Conservation (phyloP, 2,329 filamentous ascomycete genomes). For the Beauveria scarabaeidicola region DNA sequence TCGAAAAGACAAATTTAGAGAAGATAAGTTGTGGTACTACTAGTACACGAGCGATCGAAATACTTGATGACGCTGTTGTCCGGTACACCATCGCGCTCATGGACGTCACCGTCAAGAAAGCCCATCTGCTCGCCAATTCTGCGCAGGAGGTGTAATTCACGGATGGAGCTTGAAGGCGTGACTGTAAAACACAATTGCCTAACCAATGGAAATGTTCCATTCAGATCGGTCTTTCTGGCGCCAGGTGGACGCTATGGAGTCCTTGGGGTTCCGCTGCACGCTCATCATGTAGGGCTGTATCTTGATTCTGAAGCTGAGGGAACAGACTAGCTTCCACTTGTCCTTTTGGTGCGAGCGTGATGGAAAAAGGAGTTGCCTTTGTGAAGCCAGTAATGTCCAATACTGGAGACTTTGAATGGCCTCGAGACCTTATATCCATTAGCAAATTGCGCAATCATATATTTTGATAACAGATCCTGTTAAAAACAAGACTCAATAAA, state of each 20-base stretch:
- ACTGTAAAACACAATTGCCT: slow-evolving; percentile 19
- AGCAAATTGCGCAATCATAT: neutral
- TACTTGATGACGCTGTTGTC: slow-evolving; percentile 20
- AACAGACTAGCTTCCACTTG: neutral
- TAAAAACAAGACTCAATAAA: no score
- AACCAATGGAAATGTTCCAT: slow-evolving; percentile 16
- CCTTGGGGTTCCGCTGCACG: slow-evolving; percentile 6
- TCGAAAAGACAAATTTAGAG: no score
- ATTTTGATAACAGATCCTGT: neutral
- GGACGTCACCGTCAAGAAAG: slow-evolving; percentile 20
- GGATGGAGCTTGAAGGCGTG: slow-evolving; percentile 22
- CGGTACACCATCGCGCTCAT: slow-evolving; percentile 26
- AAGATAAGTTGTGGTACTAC: no score
- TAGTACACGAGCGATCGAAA: slow-evolving; percentile 15
- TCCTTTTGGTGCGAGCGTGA: neutral
- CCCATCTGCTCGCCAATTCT: slow-evolving; percentile 24
- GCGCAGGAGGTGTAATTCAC: slow-evolving; percentile 22
- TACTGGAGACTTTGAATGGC: neutral
- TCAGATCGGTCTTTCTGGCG: slow-evolving; percentile 10
- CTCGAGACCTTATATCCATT: neutral
- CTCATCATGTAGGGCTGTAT: neutral
- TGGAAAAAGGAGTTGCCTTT: neutral
- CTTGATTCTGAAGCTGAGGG: neutral
- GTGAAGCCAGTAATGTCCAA: neutral
- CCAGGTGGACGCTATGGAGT: slow-evolving; percentile 19